These are phyloP conservation scores for Nepenthes alata DNA, from an alignment of 179 eudicot species.

Conservation along the genomic window DNA sequence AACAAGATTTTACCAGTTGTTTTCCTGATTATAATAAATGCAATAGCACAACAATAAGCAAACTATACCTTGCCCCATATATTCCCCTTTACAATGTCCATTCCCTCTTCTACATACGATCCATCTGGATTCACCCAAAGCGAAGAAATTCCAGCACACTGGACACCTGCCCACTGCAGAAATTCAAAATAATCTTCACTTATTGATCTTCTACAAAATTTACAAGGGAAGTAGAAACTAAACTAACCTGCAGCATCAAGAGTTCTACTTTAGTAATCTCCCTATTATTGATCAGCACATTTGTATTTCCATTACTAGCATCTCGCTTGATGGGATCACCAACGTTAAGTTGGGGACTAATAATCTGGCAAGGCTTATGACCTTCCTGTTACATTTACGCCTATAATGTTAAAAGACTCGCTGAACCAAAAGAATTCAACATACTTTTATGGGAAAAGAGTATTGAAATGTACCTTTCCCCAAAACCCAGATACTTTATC, in stretches of 20 bases:
- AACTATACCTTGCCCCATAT: slow-evolving; percentile 31
- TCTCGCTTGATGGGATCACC: slow-evolving; percentile 19
- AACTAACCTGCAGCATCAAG: slow-evolving; percentile 13
- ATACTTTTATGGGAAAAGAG: not conserved
- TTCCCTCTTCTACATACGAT: slow-evolving; percentile 28
- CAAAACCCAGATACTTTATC: slow-evolving; percentile 77
- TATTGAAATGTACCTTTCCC: slow-evolving; percentile 60
- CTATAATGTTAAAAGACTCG: not conserved
- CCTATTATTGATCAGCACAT: slow-evolving; percentile 24
- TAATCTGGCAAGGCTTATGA: slow-evolving; percentile 34
- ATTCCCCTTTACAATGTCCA: slow-evolving; percentile 20
- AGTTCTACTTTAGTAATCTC: slow-evolving; percentile 28
- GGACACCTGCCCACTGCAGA: slow-evolving; percentile 35
- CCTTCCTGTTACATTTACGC: slow-evolving; percentile 24
- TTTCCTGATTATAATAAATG: not conserved
- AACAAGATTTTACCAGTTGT: not conserved
- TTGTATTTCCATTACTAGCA: slow-evolving; percentile 34
- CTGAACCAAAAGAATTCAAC: not conserved
- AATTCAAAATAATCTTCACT: not conserved
- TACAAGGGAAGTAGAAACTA: not conserved
- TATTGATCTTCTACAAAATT: not conserved
- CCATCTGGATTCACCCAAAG: slow-evolving; percentile 33
- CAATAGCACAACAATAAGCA: not conserved
- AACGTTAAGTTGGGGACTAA: slow-evolving; percentile 23
- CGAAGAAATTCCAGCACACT: slow-evolving; percentile 22